A percentile compares a stretch with the other conserved stretches of the same genome.
Evolutionary conservation across 2,329 filamentous ascomycete genomes (phyloP).

Genomic region (Aspergillus japonicus): DNA sequence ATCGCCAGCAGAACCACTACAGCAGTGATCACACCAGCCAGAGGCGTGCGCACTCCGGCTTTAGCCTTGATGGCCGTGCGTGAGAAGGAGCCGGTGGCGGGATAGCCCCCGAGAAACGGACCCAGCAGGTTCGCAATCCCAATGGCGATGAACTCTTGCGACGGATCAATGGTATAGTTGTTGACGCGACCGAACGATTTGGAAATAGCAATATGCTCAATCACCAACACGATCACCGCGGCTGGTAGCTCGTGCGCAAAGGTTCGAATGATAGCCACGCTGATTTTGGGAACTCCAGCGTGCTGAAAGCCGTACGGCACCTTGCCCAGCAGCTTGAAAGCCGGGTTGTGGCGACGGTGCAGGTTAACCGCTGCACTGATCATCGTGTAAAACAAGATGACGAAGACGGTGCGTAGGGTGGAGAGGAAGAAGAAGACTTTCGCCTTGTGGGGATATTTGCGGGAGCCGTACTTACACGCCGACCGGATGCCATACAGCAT

Average conservation of each 20-base stretch:
- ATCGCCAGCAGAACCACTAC: slow-evolving; percentile 83
- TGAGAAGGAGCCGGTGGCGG: slow-evolving; percentile 92
- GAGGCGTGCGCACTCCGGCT: slow-evolving; percentile 86
- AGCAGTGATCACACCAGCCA: slow-evolving; percentile 86
- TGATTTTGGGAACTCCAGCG: slow-evolving; percentile 69
- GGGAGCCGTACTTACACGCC: slow-evolving; percentile 63
- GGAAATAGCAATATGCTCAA: slow-evolving; percentile 95
- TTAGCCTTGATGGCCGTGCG: slow-evolving; percentile 97
- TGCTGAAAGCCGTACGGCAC: slow-evolving; percentile 66
- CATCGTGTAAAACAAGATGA: slow-evolving; percentile 88
- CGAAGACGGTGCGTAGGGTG: slow-evolving; percentile 84
- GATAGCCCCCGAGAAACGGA: slow-evolving; percentile 88
- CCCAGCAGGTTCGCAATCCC: slow-evolving; percentile 86
- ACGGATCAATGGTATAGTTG: slow-evolving; percentile 93
- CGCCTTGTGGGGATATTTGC: slow-evolving; percentile 65
- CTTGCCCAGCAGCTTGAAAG: slow-evolving; percentile 32
- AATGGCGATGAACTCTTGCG: slow-evolving; percentile 93
- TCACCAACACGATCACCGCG: slow-evolving; percentile 84
- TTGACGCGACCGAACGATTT: slow-evolving; percentile 96
- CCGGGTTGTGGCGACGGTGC: slow-evolving; percentile 39
- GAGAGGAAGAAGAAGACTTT: slow-evolving; percentile 87
- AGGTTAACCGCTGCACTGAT: slow-evolving; percentile 84
- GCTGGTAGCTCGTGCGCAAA: slow-evolving; percentile 76
- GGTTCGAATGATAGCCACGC: slow-evolving; percentile 62
- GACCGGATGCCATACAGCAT: slow-evolving; percentile 75